Evolutionary conservation across 164 flowering plant species (phyloP).

Genomic region (Euptelea pleiosperma): DNA sequence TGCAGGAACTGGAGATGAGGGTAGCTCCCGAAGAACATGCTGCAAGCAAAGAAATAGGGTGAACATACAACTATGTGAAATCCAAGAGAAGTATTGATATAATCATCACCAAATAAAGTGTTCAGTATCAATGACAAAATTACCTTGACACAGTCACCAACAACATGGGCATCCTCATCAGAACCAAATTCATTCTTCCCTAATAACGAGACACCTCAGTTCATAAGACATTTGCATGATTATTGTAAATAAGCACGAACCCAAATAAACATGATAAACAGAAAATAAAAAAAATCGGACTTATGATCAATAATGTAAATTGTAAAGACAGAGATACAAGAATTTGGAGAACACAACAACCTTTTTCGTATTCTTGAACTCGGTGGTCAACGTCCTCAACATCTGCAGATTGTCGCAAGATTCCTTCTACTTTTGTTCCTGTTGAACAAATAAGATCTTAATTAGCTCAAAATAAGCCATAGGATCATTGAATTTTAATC

Average conservation of each 20-base stretch:
- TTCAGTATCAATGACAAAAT: neutral
- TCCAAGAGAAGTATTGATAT: neutral
- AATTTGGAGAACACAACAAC: slow-evolving; percentile 26
- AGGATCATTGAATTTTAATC: no score
- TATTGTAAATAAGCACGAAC: neutral
- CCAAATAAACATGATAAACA: neutral
- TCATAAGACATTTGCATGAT: neutral
- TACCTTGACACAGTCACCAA: slow-evolving; percentile 99
- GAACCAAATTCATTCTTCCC: slow-evolving; percentile 83
- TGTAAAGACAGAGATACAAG: no score
- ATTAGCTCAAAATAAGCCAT: neutral
- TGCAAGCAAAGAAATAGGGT: slow-evolving; percentile 28
- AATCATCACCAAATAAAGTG: neutral
- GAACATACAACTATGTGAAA: slow-evolving; percentile 1
- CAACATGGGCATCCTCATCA: slow-evolving; percentile 97
- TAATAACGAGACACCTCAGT: slow-evolving; percentile 21
- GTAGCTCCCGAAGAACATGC: slow-evolving; percentile 98
- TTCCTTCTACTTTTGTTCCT: slow-evolving; percentile 95
- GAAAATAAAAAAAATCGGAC: no score
- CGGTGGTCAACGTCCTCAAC: slow-evolving; percentile 97
- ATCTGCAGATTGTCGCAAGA: slow-evolving; percentile 91
- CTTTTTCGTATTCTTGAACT: slow-evolving; percentile 96
- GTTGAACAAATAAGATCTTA: slow-evolving; percentile 6
- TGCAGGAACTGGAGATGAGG: slow-evolving; percentile 99
- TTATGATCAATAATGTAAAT: no score